A percentile compares a stretch with the other conserved stretches of the same genome.
Evolutionary conservation across 805 yeast genomes (phyloP).

Genomic region (Wickerhamiella azyma): DNA sequence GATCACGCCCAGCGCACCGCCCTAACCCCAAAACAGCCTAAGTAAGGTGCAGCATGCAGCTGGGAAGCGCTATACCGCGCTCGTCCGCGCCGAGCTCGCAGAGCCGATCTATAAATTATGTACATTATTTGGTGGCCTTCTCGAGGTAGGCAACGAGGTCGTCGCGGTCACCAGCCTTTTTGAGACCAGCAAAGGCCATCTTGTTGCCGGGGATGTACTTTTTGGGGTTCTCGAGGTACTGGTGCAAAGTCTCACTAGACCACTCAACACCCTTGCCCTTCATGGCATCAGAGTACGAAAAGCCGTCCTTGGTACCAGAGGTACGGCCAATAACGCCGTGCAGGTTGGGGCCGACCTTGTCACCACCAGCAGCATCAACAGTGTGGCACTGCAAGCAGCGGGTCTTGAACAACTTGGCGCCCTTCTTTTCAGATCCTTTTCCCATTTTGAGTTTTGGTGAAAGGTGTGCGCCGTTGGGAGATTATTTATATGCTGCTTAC

Average conservation of each 20-base stretch:
- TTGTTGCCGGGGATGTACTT: constrained; percentile 99
- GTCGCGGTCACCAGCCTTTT: constrained; percentile 98
- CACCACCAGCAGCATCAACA: constrained; percentile 86
- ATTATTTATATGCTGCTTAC: constrained; percentile 7
- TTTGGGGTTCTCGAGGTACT: constrained; percentile 98
- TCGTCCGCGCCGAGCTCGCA: no score
- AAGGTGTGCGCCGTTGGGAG: not conserved
- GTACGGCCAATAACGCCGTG: constrained; percentile 88
- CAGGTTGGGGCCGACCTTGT: constrained; percentile 98
- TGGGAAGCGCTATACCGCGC: no score
- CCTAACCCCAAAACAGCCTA: no score
- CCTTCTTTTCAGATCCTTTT: constrained; percentile 69
- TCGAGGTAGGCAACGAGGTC: constrained; percentile 81
- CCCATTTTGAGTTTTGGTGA: constrained; percentile 5
- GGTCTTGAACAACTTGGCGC: constrained; percentile 96
- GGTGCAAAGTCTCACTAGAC: constrained; percentile 78
- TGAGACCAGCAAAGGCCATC: constrained; percentile 99
- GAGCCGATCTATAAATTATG: not conserved
- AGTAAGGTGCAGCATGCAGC: no score
- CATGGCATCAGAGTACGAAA: constrained; percentile 96
- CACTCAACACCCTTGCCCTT: constrained; percentile 86
- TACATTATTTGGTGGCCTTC: constrained; percentile 26
- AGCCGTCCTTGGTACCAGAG: constrained; percentile 87
- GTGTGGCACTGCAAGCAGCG: constrained; percentile 99
- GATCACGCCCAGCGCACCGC: no score